Percentiles rank a stretch among this genome's conserved stretches.
These are phyloP conservation scores for Aspergillus panamensis DNA, from an alignment of 495 filamentous ascomycete species.

Conservation along the genomic window DNA sequence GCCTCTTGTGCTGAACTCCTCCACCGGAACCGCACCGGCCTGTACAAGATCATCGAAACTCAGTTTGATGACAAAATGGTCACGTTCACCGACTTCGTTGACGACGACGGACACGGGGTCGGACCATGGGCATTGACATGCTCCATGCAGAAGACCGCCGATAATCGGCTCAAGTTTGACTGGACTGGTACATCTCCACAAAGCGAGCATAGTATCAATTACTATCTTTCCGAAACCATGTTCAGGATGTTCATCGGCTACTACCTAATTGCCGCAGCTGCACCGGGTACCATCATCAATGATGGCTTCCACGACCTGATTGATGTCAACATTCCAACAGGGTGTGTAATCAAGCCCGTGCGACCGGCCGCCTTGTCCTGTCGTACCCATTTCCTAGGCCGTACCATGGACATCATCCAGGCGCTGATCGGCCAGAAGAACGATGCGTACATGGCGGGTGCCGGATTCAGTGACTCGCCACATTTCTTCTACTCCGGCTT, in stretches of 20 bases:
- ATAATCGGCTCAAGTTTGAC: conserved; percentile 41
- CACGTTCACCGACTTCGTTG: conserved; percentile 50
- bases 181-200: conserved; percentile 49
- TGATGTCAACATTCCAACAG: conserved; percentile 45
- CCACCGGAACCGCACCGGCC: conserved; percentile 39
- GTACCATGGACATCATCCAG: conserved; percentile 47
- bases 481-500: conserved; percentile 52
- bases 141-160: conserved; percentile 40
- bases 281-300: conserved; percentile 44
- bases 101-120: conserved; percentile 49
- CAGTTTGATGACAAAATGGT: conserved; percentile 41
- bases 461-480: conserved; percentile 49
- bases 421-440: conserved; percentile 48
- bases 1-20: conserved; percentile 44
- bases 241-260: conserved; percentile 53
- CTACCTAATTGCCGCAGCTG: conserved; percentile 47
- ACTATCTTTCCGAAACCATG: conserved; percentile 49
- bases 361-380: conserved; percentile 49
- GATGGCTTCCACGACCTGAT: conserved; percentile 50
- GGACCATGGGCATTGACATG: conserved; percentile 50
- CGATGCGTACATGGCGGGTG: conserved; percentile 44
- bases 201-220: conserved; percentile 48
- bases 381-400: conserved; percentile 46
- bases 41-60: conserved; percentile 43
- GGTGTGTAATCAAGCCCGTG: conserved; percentile 45